Evolutionary conservation across 495 filamentous ascomycete species (phyloP), one percentile per base, ranked within the genome.

Genomic region (Letharia lupina): DNA sequence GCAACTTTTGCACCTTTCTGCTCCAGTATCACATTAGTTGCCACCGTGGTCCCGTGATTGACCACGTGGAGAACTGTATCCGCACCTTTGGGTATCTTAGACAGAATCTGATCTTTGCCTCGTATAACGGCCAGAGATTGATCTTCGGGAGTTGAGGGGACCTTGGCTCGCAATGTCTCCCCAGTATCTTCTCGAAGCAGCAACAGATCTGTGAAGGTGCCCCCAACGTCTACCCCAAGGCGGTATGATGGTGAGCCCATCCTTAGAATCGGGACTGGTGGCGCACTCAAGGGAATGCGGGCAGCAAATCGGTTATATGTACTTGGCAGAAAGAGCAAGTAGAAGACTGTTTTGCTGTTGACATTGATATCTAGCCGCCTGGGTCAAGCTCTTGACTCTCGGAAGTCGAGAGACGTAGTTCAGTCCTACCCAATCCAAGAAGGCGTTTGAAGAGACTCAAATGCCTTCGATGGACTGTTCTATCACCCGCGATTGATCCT

Each of bases 131-230:
- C 80, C 50, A 83, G 74, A 58, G 77, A 80, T 67, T 82, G 80
- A 65, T 82, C 80, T 7, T 72, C 65, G 44, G 74, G 73, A 6
- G 79, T 81, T 7, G 79, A 80, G n/a, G 77, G 80, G 3, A 81
- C 77, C 61, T 83, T 83, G 8, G 80, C 76, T 12, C 80, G 72
- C 11, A 77, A 75, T 0, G 72, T 75, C 12, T 76, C 67, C 5
- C 78, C 76, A 20, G 60, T 66, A 15, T 75, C 64, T 10, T 79
- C 79, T 9, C 76, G 75, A 68, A 83, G 74, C 18, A 77, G 76
- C 58, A 74, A 78, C 4, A 82, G 74, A 60, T 83, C 80, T 3
- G 80, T 83, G 71, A 83, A 83, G 23, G 80, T 82, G 57, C 80
- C 77, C 23, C 76, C 78, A 9, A 80, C 76, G 56, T 80, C 77